A percentile compares a stretch with the other conserved stretches of the same genome.
phyloP scores from a whole-genome alignment of 2,329 filamentous ascomycete genomes.

The Torrubiella hemipterigena region DNA sequence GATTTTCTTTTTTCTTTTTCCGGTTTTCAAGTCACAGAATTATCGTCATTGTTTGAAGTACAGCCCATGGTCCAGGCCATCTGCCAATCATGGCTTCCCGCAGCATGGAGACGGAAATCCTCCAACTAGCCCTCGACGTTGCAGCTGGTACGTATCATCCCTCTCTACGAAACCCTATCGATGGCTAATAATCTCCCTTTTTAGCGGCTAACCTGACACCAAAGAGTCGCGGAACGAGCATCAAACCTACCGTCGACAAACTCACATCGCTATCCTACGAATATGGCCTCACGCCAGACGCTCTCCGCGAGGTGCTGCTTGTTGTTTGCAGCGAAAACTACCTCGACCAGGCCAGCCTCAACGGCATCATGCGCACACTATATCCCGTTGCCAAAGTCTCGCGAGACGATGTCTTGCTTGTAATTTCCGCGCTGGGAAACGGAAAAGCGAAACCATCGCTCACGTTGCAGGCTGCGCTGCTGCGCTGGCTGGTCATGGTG shows the following conservation, averaged over 20 bases:
- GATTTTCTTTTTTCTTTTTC: too few relatives aligned
- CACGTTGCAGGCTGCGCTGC: conserved; percentile 54
- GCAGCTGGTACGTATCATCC: conserved; percentile 10
- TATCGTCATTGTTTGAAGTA: too few relatives aligned
- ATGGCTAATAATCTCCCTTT: neutral
- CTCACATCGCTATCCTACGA: conserved; percentile 54
- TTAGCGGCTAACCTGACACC: conserved; percentile 50
- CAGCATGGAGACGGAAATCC: conserved; percentile 19
- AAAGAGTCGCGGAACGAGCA: conserved; percentile 51
- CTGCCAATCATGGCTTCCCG: neutral
- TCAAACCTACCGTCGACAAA: conserved; percentile 52
- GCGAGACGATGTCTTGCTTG: conserved; percentile 46
- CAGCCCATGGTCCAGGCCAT: too few relatives aligned
- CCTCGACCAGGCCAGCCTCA: conserved; percentile 65
- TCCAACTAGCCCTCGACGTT: conserved; percentile 23
- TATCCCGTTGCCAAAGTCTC: conserved; percentile 61
- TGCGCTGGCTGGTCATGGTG: conserved; percentile 70
- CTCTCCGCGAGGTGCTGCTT: conserved; percentile 51
- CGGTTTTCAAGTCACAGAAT: too few relatives aligned
- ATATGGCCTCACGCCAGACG: conserved; percentile 49
- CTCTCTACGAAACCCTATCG: neutral
- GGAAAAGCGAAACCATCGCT: conserved; percentile 64
- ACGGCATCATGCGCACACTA: conserved; percentile 57
- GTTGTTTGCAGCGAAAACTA: conserved; percentile 54
- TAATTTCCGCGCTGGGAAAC: conserved; percentile 66